Evolutionary conservation across 2,329 filamentous ascomycete species (phyloP), one percentile per base, ranked within the genome.

Genomic region (Botrytis byssoidea): DNA sequence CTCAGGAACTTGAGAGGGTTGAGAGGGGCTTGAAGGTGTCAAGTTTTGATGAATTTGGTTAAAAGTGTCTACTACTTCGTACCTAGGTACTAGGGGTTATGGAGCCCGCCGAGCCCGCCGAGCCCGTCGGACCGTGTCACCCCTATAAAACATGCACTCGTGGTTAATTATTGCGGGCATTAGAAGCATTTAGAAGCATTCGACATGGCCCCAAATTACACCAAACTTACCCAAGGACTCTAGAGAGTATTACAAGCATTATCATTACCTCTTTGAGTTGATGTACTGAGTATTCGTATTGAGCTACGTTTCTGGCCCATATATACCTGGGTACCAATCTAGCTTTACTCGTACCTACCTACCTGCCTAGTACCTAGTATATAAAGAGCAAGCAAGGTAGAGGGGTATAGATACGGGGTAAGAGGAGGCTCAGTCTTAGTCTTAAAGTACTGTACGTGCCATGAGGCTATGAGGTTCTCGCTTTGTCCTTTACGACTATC

Each of bases 171-270:
- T 51, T 67, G 40, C 44, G 64, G 64, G 64, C 64, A 67, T 67
- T 67, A 67, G 65, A 67, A 67, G 46, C 46, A 67, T 55, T 67
- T 55, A n/a, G 64, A 67, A 64, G 61, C 40, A 44, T 42, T n/a
- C 35, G 42, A 42, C 22, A 44, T 44, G n/a, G 22, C 16, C 18
- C 61, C 40, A 44, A 29, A 29, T n/a, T 32, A 12, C 37, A 42
- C 61, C 40, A 64, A 55, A 55, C 48, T 55, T n/a, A 55, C 25
- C 12, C 48, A 55, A 16, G 25, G 48, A n/a, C 25, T 55, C 48
- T 16, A 55, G 14, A 55, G 40, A 64, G 37, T 22, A 10, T 44
- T 32, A 32, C 61, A 64, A 64, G 61, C 61, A 44, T 64, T 32
- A 44, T 64, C 16, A 29, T 29, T 29, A 46, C 61, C 42, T 32